These are phyloP conservation scores for Aspergillus sp. DNA, from an alignment of 2,329 filamentous ascomycete genomes.

Conservation along the genomic window DNA sequence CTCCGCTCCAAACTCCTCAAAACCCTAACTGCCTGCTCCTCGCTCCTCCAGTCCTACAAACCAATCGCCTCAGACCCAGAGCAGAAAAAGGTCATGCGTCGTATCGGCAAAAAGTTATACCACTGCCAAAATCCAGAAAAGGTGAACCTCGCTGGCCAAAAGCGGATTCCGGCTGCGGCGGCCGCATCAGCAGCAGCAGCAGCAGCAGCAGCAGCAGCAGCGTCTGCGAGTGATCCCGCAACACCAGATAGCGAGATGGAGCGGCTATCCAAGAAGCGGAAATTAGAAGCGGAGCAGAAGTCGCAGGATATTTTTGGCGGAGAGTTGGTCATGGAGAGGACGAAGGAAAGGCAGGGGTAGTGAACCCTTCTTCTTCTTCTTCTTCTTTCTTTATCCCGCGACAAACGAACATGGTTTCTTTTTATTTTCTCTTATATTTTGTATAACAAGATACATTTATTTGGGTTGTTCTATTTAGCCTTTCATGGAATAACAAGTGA, in stretches of 20 bases:
- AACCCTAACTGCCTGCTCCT: conserved; percentile 40
- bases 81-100: conserved; percentile 44
- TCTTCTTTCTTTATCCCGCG: too few relatives aligned
- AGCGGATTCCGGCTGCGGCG: conserved; percentile 40
- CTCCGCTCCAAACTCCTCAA: conserved; percentile 40
- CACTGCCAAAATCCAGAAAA: conserved; percentile 52
- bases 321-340: conserved; percentile 36
- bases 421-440: too few relatives aligned
- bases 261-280: conserved; percentile 42
- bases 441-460: too few relatives aligned
- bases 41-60: conserved; percentile 41
- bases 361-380: too few relatives aligned
- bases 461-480: too few relatives aligned
- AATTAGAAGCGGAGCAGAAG: conserved; percentile 35
- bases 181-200: conserved; percentile 19
- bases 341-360: conserved; percentile 21
- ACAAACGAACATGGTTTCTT: too few relatives aligned
- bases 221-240: conserved; percentile 22
- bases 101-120: conserved; percentile 51
- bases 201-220: conserved; percentile 13
- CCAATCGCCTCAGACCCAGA: conserved; percentile 38
- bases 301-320: conserved; percentile 37
- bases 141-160: conserved; percentile 42
- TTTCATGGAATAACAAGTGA: too few relatives aligned
- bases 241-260: conserved; percentile 39